Evolutionary conservation across 176 grass and related monocot species (phyloP).

Genomic region (Ampelocalamus luodianensis): DNA sequence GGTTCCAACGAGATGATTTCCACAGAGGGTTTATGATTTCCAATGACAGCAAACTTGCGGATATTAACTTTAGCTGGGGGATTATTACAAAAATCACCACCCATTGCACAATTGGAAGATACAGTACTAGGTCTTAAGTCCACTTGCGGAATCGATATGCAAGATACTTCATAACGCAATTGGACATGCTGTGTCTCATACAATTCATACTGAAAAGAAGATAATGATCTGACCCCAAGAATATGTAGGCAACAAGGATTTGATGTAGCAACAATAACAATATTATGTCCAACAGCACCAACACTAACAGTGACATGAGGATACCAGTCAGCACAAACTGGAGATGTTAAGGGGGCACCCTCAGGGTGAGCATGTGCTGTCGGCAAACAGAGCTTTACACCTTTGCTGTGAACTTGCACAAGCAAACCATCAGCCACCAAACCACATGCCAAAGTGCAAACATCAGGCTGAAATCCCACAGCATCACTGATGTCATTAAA

Average conservation of each 20-base stretch:
- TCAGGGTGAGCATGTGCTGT: conserved; percentile 76
- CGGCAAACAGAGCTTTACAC: conserved; percentile 93
- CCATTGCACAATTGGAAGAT: conserved; percentile 41
- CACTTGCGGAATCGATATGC: conserved; percentile 78
- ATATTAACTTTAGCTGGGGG: conserved; percentile 52
- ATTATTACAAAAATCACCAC: conserved; percentile 37
- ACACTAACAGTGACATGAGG: conserved; percentile 85
- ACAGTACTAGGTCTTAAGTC: conserved; percentile 36
- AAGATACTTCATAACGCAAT: conserved; percentile 83
- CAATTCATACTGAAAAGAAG: conserved; percentile 73
- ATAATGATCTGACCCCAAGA: conserved; percentile 68
- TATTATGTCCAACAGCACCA: conserved; percentile 82
- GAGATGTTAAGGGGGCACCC: conserved; percentile 63
- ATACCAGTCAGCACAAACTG: conserved; percentile 75
- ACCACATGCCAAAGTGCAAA: conserved; percentile 96
- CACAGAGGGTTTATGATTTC: conserved; percentile 97
- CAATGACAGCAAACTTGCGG: conserved; percentile 78
- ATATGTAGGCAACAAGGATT: conserved; percentile 87
- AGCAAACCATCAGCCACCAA: conserved; percentile 82
- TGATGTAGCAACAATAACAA: conserved; percentile 87
- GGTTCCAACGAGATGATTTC: conserved; percentile 78
- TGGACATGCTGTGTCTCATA: conserved; percentile 71
- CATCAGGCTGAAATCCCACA: conserved; percentile 83
- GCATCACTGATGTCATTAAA: conserved; percentile 95
- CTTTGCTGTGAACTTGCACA: conserved; percentile 88